phyloP scores from a whole-genome alignment of 805 yeast genomes.

The Candida incommunis region DNA sequence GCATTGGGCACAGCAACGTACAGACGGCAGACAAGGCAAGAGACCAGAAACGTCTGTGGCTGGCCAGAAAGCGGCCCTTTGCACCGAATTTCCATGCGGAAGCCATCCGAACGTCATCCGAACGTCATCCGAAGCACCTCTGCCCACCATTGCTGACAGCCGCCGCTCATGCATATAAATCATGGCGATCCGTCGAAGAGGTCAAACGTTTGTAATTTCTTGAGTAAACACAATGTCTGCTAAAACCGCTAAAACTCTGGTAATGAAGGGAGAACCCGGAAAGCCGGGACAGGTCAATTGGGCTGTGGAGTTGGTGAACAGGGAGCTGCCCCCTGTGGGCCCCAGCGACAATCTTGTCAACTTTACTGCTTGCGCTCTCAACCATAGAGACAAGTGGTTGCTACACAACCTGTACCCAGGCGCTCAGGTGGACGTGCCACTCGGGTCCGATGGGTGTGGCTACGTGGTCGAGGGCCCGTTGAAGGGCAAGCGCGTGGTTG shows the following conservation, averaged over 20 bases:
- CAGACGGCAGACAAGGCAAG: too few species aligned
- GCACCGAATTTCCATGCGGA: too few species aligned
- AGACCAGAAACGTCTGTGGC: too few species aligned
- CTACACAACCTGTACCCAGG: constrained; percentile 11
- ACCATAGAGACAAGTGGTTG: constrained; percentile 11
- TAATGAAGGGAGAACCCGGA: neutral
- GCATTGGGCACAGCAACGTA: too few species aligned
- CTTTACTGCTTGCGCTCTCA: constrained; percentile 8
- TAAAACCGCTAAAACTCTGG: neutral
- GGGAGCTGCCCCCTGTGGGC: neutral
- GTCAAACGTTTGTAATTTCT: too few species aligned
- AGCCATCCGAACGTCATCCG: too few species aligned
- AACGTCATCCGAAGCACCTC: too few species aligned
- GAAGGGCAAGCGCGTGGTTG: constrained; percentile 6
- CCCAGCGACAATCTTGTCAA: constrained; percentile 4
- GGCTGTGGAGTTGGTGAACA: neutral
- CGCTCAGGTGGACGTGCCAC: constrained; percentile 6
- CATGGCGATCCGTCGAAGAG: too few species aligned
- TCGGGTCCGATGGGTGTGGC: constrained; percentile 12
- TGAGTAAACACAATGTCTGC: too few species aligned
- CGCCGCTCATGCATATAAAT: too few species aligned
- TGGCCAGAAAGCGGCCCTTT: too few species aligned
- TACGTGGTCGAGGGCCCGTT: constrained; percentile 3
- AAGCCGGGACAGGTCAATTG: neutral
- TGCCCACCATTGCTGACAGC: too few species aligned